phyloP scores from a whole-genome alignment of 2,329 filamentous ascomycete species.

The Pestalotiopsis sp. region DNA sequence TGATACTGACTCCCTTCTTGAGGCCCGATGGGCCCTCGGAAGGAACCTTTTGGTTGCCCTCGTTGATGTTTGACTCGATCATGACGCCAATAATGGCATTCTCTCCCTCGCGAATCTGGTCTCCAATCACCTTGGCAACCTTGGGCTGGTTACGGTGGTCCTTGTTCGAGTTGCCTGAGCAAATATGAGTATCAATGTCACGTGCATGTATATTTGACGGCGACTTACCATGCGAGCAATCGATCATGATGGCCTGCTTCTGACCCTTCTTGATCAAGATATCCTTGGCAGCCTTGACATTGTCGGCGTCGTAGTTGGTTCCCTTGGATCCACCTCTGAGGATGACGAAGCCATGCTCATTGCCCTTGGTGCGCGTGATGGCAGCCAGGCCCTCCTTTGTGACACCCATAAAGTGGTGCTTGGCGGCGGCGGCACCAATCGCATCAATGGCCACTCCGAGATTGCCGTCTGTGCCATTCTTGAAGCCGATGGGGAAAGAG shows the following conservation, averaged over 20 bases:
- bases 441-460: slow-evolving; percentile 92
- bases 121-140: slow-evolving; percentile 79
- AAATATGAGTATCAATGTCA: slow-evolving; percentile 7
- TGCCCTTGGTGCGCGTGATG: slow-evolving; percentile 90
- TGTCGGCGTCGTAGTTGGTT: slow-evolving; percentile 90
- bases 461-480: slow-evolving; percentile 96
- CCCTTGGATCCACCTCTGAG: slow-evolving; percentile 88
- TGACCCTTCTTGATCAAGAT: slow-evolving; percentile 80
- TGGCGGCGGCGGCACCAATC: slow-evolving; percentile 82
- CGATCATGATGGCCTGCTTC: slow-evolving; percentile 91
- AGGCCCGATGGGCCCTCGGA: slow-evolving; percentile 76
- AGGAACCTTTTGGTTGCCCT: slow-evolving; percentile 86
- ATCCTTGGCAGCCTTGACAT: slow-evolving; percentile 78
- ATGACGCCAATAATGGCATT: slow-evolving; percentile 92
- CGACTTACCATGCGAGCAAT: slow-evolving; percentile 87
- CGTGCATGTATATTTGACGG: not conserved
- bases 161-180: slow-evolving; percentile 88
- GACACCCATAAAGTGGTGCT: slow-evolving; percentile 97
- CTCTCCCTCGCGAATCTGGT: slow-evolving; percentile 87
- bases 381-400: slow-evolving; percentile 96
- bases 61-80: slow-evolving; percentile 98
- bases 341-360: slow-evolving; percentile 97
- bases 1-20: slow-evolving; percentile 91
- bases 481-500: slow-evolving; percentile 98
- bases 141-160: slow-evolving; percentile 97